phyloP scores from a whole-genome alignment of 768 basidiomycete genomes.

The Collybia sordida region DNA sequence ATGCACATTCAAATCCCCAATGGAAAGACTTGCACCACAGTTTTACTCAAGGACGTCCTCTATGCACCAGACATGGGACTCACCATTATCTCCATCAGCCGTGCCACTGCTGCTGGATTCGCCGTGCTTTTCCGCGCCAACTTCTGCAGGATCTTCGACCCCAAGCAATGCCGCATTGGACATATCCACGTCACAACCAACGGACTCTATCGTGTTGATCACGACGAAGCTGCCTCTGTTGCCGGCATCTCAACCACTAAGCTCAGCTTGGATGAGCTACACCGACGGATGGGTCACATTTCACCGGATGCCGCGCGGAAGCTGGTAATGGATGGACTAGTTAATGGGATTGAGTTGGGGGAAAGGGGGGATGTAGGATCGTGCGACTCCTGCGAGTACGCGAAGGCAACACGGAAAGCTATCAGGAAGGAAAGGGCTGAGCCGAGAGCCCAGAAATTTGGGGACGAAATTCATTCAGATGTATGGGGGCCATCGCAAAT shows the following conservation, averaged over 20 bases:
- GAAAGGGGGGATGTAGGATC: constrained; percentile 15
- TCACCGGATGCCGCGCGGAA: constrained; percentile 16
- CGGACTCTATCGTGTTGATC: constrained; percentile 13
- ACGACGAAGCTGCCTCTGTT: background rate
- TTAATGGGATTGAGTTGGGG: constrained; percentile 26
- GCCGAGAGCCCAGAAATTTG: constrained; percentile 19
- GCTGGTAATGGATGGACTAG: constrained; percentile 21
- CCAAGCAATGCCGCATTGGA: constrained; percentile 14
- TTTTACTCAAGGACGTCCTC: constrained; percentile 27
- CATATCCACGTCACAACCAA: constrained; percentile 16
- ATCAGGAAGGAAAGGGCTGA: constrained; percentile 23
- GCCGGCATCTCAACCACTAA: constrained; percentile 4
- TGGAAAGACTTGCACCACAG: constrained; percentile 13
- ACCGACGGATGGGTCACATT: constrained; percentile 27
- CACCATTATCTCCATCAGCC: constrained; percentile 30
- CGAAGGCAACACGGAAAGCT: constrained; percentile 24
- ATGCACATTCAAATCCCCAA: constrained; percentile 24
- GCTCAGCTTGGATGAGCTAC: constrained; percentile 19
- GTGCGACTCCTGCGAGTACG: constrained; percentile 28
- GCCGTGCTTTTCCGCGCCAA: constrained; percentile 19
- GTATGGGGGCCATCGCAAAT: constrained; percentile 35
- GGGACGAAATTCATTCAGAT: constrained; percentile 32
- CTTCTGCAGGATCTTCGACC: constrained; percentile 22
- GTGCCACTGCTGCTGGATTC: constrained; percentile 22
- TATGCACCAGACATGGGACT: constrained; percentile 28